Conservation (phyloP, 2,329 filamentous ascomycete genomes). For the Cercospora janseana region DNA sequence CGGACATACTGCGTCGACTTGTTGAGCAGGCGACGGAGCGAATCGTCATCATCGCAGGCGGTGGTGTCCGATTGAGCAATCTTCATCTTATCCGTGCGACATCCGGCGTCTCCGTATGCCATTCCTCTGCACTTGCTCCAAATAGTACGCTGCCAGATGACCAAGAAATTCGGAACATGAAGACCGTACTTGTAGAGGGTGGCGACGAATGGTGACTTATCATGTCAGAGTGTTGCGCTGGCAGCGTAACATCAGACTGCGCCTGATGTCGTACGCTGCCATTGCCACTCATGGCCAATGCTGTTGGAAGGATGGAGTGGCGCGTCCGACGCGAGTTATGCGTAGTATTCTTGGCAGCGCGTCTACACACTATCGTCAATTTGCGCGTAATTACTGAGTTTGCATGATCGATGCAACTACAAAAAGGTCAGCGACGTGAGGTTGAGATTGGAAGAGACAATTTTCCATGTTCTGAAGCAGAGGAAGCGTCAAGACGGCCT, state of each 20-base stretch:
- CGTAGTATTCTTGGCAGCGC: neutral
- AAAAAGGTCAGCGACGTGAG: no score
- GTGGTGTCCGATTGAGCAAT: constrained; percentile 51
- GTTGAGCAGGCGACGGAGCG: constrained; percentile 33
- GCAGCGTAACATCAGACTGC: neutral
- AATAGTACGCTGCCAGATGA: constrained; percentile 11
- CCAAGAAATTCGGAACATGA: constrained; percentile 23
- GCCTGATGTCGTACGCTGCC: constrained; percentile 10
- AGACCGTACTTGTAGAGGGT: neutral
- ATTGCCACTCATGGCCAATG: constrained; percentile 7
- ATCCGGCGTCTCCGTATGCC: constrained; percentile 22
- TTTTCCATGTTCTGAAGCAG: no score
- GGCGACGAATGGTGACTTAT: neutral
- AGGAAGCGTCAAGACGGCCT: neutral
- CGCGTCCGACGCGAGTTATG: neutral
- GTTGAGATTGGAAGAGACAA: no score
- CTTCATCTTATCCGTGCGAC: constrained; percentile 34
- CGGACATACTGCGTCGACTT: constrained; percentile 36
- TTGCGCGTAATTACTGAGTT: no score
- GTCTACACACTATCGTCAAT: no score
- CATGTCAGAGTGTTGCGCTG: neutral
- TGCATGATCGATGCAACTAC: no score
- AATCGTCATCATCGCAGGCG: constrained; percentile 51
- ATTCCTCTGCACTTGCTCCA: constrained; percentile 27
- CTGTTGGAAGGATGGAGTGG: neutral